Conservation (phyloP, 768 basidiomycete species). For the Mycena venus region DNA sequence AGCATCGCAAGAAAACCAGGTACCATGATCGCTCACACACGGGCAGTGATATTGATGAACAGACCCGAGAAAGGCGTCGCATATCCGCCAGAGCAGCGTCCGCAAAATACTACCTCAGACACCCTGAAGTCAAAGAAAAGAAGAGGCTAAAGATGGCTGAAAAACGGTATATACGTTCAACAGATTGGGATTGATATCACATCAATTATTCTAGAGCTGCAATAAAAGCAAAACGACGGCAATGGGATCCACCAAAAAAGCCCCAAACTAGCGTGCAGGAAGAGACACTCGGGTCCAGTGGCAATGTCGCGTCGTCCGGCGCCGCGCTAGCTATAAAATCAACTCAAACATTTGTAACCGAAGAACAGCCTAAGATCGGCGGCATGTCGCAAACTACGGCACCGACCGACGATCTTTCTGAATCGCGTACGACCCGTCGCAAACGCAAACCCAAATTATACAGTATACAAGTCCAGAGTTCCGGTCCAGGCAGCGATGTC, state of each 20-base stretch:
- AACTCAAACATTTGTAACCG: background rate
- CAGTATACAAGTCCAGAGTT: background rate
- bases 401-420: background rate
- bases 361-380: too few species aligned
- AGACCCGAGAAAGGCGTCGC: background rate
- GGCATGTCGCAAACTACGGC: background rate
- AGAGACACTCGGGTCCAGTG: background rate
- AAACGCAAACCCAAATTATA: background rate
- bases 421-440: background rate
- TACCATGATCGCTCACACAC: background rate
- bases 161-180: background rate
- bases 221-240: background rate
- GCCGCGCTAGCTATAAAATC: background rate
- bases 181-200: background rate
- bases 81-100: too few species aligned
- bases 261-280: background rate
- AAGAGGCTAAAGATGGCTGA: background rate
- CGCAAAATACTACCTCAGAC: background rate
- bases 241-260: background rate
- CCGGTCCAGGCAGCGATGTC: background rate
- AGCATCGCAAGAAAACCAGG: background rate
- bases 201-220: background rate
- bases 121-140: background rate
- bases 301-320: background rate
- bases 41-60: background rate